A percentile compares a stretch with the other conserved stretches of the same genome.
Conservation (phyloP, 139 green algal species). For the Desmodesmus armatus region DNA sequence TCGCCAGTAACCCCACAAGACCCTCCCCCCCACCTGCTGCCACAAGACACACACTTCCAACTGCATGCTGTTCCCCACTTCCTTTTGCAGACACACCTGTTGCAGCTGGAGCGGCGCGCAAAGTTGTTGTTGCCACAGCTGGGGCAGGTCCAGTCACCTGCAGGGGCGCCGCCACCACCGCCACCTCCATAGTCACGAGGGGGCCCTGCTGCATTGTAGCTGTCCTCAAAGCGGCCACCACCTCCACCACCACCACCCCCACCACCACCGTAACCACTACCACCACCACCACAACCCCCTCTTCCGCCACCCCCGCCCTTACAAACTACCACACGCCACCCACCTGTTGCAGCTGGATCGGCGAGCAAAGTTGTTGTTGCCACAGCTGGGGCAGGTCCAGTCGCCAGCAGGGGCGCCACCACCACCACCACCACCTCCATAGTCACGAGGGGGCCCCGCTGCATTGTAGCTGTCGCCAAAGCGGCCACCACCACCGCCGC, state of each 20-base stretch:
- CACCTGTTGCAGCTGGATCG: constrained; percentile 73
- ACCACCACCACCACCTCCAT: constrained; percentile 28
- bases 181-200: constrained; percentile 36
- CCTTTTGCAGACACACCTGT: constrained; percentile 78
- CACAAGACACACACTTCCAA: no score
- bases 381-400: constrained; percentile 71
- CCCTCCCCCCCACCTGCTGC: not conserved
- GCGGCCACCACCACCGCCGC: constrained; percentile 16
- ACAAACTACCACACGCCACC: not conserved
- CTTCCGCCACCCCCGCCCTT: constrained; percentile 29
- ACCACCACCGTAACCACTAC: constrained; percentile 34
- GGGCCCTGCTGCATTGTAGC: constrained; percentile 26
- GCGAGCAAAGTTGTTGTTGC: constrained; percentile 77
- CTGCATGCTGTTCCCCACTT: no score
- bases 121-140: constrained; percentile 85
- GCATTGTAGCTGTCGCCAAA: constrained; percentile 24
- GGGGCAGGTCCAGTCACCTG: constrained; percentile 78
- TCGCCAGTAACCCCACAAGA: not conserved
- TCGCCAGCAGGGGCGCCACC: constrained; percentile 59
- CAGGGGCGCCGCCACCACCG: constrained; percentile 42
- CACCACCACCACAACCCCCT: constrained; percentile 32
- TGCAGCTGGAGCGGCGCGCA: constrained; percentile 73
- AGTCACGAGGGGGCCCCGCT: not conserved
- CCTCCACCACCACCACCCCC: constrained; percentile 30
- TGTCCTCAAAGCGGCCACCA: constrained; percentile 31